Percentiles rank a stretch among this genome's conserved stretches.
Conservation (phyloP, 208 protist species). For the Leishmania mexicana region DNA sequence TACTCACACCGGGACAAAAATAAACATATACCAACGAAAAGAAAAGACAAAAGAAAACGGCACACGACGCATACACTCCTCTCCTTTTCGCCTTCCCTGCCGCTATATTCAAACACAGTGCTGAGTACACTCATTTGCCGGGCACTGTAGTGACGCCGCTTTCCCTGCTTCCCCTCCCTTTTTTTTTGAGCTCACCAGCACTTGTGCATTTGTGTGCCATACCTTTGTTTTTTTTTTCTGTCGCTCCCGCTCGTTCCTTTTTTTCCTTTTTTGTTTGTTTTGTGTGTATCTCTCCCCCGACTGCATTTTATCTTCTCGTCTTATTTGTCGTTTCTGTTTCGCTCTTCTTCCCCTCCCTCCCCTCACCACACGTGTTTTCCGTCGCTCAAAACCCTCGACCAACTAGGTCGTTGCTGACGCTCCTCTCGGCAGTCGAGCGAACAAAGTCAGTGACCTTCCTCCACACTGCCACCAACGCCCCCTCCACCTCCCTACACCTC, state of each 20-base stretch:
- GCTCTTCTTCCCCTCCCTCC: neutral
- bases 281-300: neutral
- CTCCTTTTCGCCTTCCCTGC: neutral
- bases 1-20: no score
- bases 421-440: neutral
- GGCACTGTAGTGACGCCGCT: neutral
- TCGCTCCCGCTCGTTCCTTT: neutral
- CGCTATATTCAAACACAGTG: neutral
- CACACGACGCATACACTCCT: neutral
- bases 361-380: no score
- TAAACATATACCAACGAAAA: neutral
- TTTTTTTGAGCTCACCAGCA: neutral
- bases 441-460: neutral
- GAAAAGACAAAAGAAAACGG: neutral
- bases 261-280: neutral
- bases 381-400: neutral
- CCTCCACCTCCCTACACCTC: neutral
- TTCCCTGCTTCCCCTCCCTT: neutral
- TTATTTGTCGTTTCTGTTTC: neutral
- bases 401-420: neutral
- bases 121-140: neutral
- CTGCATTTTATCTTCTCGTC: neutral
- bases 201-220: neutral
- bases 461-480: neutral
- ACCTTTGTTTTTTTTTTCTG: neutral